phyloP scores from a whole-genome alignment of 345 rosid species.

The Lumnitzera racemosa region DNA sequence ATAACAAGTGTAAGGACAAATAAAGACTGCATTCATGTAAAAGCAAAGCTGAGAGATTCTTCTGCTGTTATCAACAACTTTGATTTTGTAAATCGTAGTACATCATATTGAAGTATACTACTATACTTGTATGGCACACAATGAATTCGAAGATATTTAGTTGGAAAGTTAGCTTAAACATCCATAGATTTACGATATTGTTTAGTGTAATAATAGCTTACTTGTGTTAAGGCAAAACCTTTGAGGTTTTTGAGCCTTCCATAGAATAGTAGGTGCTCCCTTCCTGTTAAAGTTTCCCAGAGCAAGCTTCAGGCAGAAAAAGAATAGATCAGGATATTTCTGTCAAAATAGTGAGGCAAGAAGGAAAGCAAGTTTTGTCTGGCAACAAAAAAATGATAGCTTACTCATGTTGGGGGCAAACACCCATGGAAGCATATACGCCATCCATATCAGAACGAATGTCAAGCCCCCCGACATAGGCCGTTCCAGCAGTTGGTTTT shows the following conservation, averaged over 20 bases:
- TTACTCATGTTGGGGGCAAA: conserved; percentile 97
- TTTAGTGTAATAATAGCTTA: conserved; percentile 16
- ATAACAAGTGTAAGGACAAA: too few species aligned
- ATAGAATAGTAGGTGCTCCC: conserved; percentile 86
- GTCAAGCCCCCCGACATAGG: conserved; percentile 65
- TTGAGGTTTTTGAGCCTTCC: conserved; percentile 94
- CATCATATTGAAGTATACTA: too few species aligned
- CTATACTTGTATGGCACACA: too few species aligned
- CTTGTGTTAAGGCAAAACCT: conserved; percentile 58
- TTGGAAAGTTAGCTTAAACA: too few species aligned
- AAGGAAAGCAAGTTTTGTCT: not conserved
- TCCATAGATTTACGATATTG: too few species aligned
- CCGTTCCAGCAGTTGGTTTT: conserved; percentile 75
- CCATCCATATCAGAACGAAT: conserved; percentile 64
- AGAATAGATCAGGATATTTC: too few species aligned
- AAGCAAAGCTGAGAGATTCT: too few species aligned
- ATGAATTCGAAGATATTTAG: too few species aligned
- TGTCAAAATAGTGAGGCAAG: too few species aligned
- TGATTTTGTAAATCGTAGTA: too few species aligned
- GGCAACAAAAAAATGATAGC: conserved; percentile 13
- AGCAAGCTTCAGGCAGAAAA: conserved; percentile 43
- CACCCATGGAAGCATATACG: conserved; percentile 89
- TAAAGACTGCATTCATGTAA: too few species aligned
- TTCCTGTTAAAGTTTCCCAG: conserved; percentile 89
- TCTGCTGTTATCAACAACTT: too few species aligned